Percentiles rank a stretch among this genome's conserved stretches.
Evolutionary conservation across 495 filamentous ascomycete genomes (phyloP).

Genomic region (Halenospora varia): DNA sequence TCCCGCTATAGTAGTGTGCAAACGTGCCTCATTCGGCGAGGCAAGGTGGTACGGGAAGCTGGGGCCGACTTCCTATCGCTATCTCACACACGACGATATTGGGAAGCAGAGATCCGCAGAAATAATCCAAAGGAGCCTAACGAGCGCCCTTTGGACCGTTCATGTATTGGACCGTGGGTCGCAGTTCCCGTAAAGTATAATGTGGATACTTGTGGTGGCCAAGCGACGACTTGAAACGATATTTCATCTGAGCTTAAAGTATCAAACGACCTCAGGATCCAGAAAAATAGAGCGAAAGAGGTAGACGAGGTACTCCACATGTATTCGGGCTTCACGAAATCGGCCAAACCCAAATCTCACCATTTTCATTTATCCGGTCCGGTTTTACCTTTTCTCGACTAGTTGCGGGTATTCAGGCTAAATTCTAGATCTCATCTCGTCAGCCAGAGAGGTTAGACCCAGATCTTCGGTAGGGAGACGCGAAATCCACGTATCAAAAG

Average conservation of each 20-base stretch:
- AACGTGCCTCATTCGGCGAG: not conserved
- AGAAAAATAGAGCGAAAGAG: not conserved
- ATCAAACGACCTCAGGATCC: not conserved
- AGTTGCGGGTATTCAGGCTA: not conserved
- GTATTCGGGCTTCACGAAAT: not conserved
- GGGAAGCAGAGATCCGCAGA: not conserved
- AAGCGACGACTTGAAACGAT: not conserved
- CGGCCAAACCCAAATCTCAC: not conserved
- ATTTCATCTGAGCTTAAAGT: not conserved
- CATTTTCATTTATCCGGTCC: not conserved
- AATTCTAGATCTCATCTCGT: slow-evolving; percentile 1
- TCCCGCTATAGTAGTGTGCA: not conserved
- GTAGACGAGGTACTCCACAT: not conserved
- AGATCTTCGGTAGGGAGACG: not conserved
- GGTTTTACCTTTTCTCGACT: not conserved
- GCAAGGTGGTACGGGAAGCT: not conserved
- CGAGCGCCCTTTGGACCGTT: not conserved
- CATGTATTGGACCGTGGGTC: not conserved
- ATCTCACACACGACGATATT: not conserved
- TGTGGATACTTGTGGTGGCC: not conserved
- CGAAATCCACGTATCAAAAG: not conserved
- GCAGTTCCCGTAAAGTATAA: not conserved
- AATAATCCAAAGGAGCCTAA: not conserved
- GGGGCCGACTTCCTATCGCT: not conserved
- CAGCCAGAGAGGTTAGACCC: not conserved